Evolutionary conservation across 768 basidiomycete genomes (phyloP).

Genomic region (Rickenella mellea): DNA sequence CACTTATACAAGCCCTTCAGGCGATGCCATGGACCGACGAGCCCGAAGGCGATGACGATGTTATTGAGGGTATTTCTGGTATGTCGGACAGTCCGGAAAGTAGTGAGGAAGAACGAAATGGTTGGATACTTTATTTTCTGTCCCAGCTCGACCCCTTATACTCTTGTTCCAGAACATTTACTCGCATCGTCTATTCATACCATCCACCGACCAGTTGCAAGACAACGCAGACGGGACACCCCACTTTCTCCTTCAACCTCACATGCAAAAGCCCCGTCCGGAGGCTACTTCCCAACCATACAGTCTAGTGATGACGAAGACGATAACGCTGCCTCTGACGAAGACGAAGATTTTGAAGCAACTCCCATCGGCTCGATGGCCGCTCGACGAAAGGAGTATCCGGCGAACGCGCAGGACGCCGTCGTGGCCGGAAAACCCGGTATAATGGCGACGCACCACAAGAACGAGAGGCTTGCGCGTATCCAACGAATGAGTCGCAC

Average conservation of each 20-base stretch:
- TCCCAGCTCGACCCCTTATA: not conserved
- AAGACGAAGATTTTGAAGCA: slow-evolving; percentile 50
- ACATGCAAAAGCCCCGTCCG: too few relatives aligned
- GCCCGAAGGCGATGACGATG: slow-evolving; percentile 61
- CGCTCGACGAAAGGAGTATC: not conserved
- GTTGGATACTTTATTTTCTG: slow-evolving; percentile 8
- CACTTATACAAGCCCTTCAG: slow-evolving; percentile 81
- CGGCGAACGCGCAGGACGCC: not conserved
- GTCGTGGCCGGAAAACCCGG: not conserved
- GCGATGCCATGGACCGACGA: slow-evolving; percentile 72
- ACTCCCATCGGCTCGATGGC: slow-evolving; percentile 15
- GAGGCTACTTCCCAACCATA: too few relatives aligned
- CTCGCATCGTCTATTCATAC: slow-evolving; percentile 84
- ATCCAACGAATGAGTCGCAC: slow-evolving; percentile 24
- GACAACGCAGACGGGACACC: slow-evolving; percentile 37
- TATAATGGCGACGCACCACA: not conserved
- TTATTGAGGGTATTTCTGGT: slow-evolving; percentile 26
- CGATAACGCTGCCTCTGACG: slow-evolving; percentile 34
- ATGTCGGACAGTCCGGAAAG: slow-evolving; percentile 59
- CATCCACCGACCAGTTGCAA: slow-evolving; percentile 74
- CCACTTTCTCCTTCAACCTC: slow-evolving; percentile 13
- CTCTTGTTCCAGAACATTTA: slow-evolving; percentile 25
- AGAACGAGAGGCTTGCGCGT: not conserved
- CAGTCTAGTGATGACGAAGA: slow-evolving; percentile 4
- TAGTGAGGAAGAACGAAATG: slow-evolving; percentile 50